Evolutionary conservation across 495 filamentous ascomycete species (phyloP), one percentile per base, ranked within the genome.

Genomic region (Tricharina praecox): DNA sequence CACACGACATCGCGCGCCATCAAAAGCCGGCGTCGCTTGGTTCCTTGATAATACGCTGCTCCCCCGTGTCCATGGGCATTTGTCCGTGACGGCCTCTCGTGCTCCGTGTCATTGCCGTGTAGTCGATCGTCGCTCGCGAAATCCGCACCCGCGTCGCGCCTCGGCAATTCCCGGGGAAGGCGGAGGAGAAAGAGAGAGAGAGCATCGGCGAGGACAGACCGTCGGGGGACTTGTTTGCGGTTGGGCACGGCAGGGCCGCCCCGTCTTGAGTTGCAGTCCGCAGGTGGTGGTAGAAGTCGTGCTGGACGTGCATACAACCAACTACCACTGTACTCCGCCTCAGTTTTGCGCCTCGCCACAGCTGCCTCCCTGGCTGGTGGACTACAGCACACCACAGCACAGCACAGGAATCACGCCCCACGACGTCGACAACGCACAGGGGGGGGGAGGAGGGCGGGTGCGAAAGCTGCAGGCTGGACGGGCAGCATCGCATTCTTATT

Each of bases 241-340:
- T n/a, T n/a, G n/a, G n/a, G n/a, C n/a, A n/a, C n/a, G n/a, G n/a
- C n/a, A n/a, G n/a, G n/a, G n/a, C n/a, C n/a, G n/a, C n/a, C n/a
- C n/a, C n/a, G n/a, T n/a, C n/a, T n/a, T n/a, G n/a, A 40, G 20
- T 40, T 23, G 40, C 20, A 24, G 24, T 24, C 26, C 40, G 40
- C 40, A 43, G 19, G 21, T 43, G 20, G 21, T 43, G 20, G 40
- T 20, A 43, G 13, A 24, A 26, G 8, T 13, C 9, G 40, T 43
- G 40, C 11, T 43, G 40, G 39, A 24, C 40, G 40, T 43, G 40
- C 40, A 43, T 43, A 18, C 40, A 16, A 23, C 40, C 40, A n/a
- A 9, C 34, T n/a, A 43, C n/a, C n/a, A n/a, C n/a, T n/a, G n/a
- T n/a, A 20, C 40, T 43, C 40, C 40, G 40, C 40, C 40, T 43